phyloP scores from a whole-genome alignment of 2,329 filamentous ascomycete genomes.

The Thelonectria olida region DNA sequence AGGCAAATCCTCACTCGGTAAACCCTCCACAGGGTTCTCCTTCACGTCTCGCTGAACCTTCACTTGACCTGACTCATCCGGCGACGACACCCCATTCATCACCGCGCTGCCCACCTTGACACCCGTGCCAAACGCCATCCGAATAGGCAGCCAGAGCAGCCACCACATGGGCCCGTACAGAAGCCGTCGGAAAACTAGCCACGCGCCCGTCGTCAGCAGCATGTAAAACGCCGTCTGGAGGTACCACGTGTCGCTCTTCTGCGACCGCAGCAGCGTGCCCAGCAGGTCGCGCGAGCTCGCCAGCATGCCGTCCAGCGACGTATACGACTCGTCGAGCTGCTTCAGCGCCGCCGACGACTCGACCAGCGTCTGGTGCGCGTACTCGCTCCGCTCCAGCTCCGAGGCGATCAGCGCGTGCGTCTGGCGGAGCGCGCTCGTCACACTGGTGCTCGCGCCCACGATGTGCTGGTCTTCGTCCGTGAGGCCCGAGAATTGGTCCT shows the following conservation, averaged over 20 bases:
- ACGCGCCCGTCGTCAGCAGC: constrained; percentile 78
- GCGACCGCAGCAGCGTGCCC: constrained; percentile 80
- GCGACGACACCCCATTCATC: constrained; percentile 46
- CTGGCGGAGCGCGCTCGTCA: constrained; percentile 83
- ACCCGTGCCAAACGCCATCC: constrained; percentile 68
- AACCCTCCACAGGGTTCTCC: constrained; percentile 44
- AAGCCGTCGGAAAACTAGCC: constrained; percentile 86
- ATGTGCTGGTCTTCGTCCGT: constrained; percentile 77
- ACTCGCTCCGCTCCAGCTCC: constrained; percentile 86
- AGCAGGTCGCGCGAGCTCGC: constrained; percentile 79
- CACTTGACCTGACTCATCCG: constrained; percentile 36
- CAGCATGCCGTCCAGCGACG: constrained; percentile 79
- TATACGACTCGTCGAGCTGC: constrained; percentile 83
- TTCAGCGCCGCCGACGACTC: constrained; percentile 86
- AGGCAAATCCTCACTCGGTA: constrained; percentile 55
- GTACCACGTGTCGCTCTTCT: constrained; percentile 99
- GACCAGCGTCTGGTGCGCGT: constrained; percentile 87
- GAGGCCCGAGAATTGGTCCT: constrained; percentile 47
- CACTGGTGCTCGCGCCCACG: constrained; percentile 80
- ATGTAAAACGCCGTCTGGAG: constrained; percentile 90
- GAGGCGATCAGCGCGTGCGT: constrained; percentile 88
- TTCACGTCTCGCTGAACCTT: constrained; percentile 39
- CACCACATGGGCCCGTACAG: constrained; percentile 92
- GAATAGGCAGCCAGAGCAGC: constrained; percentile 85
- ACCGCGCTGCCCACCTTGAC: constrained; percentile 65